Base-by-base conservation (phyloP, 2,329 filamentous ascomycete genomes). In the Ophiocordyceps robertsii region DNA sequence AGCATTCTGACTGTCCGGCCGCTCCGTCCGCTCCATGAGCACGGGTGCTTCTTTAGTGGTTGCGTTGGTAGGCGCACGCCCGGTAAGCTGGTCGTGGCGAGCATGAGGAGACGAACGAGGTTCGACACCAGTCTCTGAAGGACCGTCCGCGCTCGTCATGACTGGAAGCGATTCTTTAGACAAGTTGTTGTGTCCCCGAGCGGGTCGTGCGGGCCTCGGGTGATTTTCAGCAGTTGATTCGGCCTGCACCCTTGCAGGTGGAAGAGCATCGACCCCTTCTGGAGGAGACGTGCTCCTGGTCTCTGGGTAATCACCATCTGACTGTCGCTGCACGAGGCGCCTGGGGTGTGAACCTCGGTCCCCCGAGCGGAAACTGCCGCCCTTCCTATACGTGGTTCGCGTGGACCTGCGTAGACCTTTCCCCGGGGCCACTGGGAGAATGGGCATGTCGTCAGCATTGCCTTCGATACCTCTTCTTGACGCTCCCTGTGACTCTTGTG, bases 351-450 rank as follows among this genome's bases (percentile, higher is more conserved):
- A 78, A 4, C 78, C 69, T 42, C 84, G 75, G 46, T 92, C 84
- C 21, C 84, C 83, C 50, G 81, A 85, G 40, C 84, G 81, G 47
- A 95, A 61, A 64, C 89, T 95, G 30, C 89, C 89, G 44, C 85
- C 72, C 53, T 79, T 86, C 53, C 89, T 73, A 60, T 96, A 96
- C 24, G 85, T 90, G 6, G 92, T 98, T 43, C 86, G 77, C 17
- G 88, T 98, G 12, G 92, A 95, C 47, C 92, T 77, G 52, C 92
- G 82, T 39, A 98, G 66, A 29, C 86, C 85, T 60, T 82, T 79
- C 4, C 86, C 86, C 1, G 80, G 79, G 17, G 82, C 79, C 44
- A 82, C 75, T 1, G 88, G 84, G 36, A 96, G 66, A 48, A 96
- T 95, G 7, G 89, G 88, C 66, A 84, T 81, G 56, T 96, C 90